Conservation (phyloP, 2,329 filamentous ascomycete genomes). For the Talaromyces atroroseus region DNA sequence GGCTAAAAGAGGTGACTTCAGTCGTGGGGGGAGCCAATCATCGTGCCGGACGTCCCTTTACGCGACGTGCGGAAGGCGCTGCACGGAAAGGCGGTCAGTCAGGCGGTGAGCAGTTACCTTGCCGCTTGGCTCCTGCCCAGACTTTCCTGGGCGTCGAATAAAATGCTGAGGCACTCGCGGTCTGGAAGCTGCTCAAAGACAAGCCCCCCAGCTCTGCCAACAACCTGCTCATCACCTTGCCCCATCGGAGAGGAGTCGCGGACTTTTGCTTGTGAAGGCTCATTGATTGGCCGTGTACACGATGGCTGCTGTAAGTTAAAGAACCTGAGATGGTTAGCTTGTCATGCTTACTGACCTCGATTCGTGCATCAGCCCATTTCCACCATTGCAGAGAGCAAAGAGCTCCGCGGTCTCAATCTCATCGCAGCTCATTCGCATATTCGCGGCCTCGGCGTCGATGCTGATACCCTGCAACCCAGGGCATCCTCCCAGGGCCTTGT, state of each 20-base stretch:
- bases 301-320: slow-evolving; percentile 14
- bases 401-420: slow-evolving; percentile 92
- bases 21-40: slow-evolving; percentile 1
- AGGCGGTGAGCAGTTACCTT: slow-evolving; percentile 7
- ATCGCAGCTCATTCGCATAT: slow-evolving; percentile 98
- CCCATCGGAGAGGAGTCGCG: neutral
- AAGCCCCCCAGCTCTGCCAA: neutral
- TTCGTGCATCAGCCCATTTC: slow-evolving; percentile 52
- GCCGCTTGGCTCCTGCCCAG: neutral
- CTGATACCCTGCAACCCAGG: slow-evolving; percentile 82
- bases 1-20: neutral
- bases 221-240: neutral
- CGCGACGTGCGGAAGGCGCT: neutral
- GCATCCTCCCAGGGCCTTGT: slow-evolving; percentile 85
- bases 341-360: neutral
- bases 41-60: neutral
- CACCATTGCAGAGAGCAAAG: slow-evolving; percentile 90
- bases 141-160: neutral
- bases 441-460: slow-evolving; percentile 87
- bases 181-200: neutral
- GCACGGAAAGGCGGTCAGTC: slow-evolving; percentile 3
- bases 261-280: neutral
- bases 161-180: neutral
- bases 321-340: neutral
- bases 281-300: neutral